Conservation (phyloP, 345 rosid species). For the Arabidopsis thaliana region DNA sequence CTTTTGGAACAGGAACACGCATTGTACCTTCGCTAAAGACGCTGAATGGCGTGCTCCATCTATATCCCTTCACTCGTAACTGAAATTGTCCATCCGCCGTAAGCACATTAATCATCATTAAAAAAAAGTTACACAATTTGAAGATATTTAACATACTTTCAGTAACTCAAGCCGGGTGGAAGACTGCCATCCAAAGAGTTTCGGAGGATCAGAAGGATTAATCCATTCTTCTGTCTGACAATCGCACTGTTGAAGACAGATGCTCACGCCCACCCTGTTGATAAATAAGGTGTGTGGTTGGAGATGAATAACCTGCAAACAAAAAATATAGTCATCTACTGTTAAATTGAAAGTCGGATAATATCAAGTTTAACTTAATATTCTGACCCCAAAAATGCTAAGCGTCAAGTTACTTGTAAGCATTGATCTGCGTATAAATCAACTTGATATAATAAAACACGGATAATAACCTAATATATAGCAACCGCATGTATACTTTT, state of each 20-base stretch:
- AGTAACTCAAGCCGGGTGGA: constrained; percentile 66
- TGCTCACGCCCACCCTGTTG: constrained; percentile 75
- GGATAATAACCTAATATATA: not conserved
- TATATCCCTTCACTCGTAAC: constrained; percentile 77
- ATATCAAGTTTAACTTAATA: constrained; percentile 17
- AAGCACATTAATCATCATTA: constrained; percentile 24
- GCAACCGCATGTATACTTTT: constrained; percentile 15
- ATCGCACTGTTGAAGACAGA: constrained; percentile 90
- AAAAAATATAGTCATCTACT: constrained; percentile 22
- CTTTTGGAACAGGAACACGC: constrained; percentile 68
- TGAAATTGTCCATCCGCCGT: constrained; percentile 43
- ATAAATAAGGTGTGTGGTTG: constrained; percentile 88
- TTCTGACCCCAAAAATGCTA: constrained; percentile 16
- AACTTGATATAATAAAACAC: constrained; percentile 20
- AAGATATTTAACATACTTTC: constrained; percentile 60
- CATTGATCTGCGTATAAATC: constrained; percentile 22
- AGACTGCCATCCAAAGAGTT: constrained; percentile 78
- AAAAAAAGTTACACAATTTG: constrained; percentile 5
- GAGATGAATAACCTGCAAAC: constrained; percentile 81
- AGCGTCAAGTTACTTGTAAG: constrained; percentile 3
- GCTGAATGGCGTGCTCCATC: constrained; percentile 91
- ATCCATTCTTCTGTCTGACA: constrained; percentile 78
- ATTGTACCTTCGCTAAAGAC: constrained; percentile 77
- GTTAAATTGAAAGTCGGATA: constrained; percentile 24
- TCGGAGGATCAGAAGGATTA: constrained; percentile 87